These are phyloP conservation scores for Cryptosporidium xiaoi DNA, from an alignment of 169 alveolate genomes.

Conservation along the genomic window DNA sequence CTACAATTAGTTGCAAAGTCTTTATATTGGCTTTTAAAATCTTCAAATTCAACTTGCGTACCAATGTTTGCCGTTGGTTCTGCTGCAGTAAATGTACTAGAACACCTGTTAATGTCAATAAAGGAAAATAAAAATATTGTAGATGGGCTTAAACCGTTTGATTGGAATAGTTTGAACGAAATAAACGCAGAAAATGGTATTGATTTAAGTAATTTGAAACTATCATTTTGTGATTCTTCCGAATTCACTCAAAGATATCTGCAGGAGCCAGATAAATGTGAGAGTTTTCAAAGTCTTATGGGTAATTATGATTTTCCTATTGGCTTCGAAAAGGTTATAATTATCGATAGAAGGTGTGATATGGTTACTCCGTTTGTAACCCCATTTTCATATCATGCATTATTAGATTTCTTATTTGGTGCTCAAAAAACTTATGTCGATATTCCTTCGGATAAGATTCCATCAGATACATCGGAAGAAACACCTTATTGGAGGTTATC, in stretches of 20 bases:
- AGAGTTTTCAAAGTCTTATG: neutral
- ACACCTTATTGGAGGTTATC: constrained; percentile 49
- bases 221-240: constrained; percentile 15
- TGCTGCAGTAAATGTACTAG: constrained; percentile 49
- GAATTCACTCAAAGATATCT: constrained; percentile 45
- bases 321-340: constrained; percentile 69
- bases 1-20: constrained; percentile 51
- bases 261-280: neutral
- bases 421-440: constrained; percentile 81
- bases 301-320: constrained; percentile 22
- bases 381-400: constrained; percentile 86
- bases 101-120: neutral
- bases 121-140: constrained; percentile 10
- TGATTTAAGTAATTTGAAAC: neutral
- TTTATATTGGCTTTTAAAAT: constrained; percentile 52
- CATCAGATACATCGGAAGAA: constrained; percentile 24
- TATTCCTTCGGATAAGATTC: constrained; percentile 77
- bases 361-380: constrained; percentile 84
- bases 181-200: neutral
- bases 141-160: constrained; percentile 33
- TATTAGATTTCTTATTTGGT: constrained; percentile 81
- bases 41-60: constrained; percentile 29
- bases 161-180: constrained; percentile 39
- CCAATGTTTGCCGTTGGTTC: constrained; percentile 63
- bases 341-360: constrained; percentile 83